These are phyloP conservation scores for Plantago lanceolata DNA, from an alignment of 305 asterid genomes.

Conservation along the genomic window DNA sequence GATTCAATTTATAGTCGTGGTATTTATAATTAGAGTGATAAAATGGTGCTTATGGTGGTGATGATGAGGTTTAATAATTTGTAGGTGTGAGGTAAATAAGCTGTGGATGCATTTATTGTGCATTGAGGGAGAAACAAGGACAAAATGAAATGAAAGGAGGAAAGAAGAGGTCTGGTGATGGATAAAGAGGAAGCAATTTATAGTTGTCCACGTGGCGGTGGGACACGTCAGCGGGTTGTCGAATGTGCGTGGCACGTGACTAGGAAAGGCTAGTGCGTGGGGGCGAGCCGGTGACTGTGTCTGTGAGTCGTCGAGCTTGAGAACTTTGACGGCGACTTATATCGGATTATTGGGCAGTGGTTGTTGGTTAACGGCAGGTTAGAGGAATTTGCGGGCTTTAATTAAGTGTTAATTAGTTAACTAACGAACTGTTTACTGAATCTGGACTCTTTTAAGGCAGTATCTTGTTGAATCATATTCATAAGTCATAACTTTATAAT, in stretches of 20 bases:
- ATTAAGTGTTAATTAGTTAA: too few relatives aligned
- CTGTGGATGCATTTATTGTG: background rate
- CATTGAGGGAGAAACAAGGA: too few relatives aligned
- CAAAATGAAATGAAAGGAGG: constrained; percentile 12
- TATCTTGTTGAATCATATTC: too few relatives aligned
- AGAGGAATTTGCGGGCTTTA: too few relatives aligned
- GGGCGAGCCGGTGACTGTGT: background rate
- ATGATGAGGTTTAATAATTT: too few relatives aligned
- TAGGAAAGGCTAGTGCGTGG: constrained; percentile 32
- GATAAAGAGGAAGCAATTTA: constrained; percentile 53
- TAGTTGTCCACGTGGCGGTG: constrained; percentile 61
- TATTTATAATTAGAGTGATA: background rate
- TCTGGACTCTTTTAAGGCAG: too few relatives aligned
- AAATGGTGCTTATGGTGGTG: too few relatives aligned
- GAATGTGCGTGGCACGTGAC: constrained; percentile 56
- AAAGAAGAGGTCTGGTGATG: constrained; percentile 22
- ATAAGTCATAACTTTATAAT: too few relatives aligned
- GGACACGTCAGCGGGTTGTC: constrained; percentile 50
- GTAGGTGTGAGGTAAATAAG: background rate
- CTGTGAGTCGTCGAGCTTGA: background rate
- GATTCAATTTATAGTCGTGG: background rate
- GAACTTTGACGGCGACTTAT: background rate
- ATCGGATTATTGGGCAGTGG: too few relatives aligned
- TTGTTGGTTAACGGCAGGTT: too few relatives aligned
- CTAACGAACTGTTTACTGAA: too few relatives aligned